Percentiles rank a stretch among this genome's conserved stretches.
Conservation (phyloP, 768 basidiomycete genomes). For the Neoboletus magnificus region DNA sequence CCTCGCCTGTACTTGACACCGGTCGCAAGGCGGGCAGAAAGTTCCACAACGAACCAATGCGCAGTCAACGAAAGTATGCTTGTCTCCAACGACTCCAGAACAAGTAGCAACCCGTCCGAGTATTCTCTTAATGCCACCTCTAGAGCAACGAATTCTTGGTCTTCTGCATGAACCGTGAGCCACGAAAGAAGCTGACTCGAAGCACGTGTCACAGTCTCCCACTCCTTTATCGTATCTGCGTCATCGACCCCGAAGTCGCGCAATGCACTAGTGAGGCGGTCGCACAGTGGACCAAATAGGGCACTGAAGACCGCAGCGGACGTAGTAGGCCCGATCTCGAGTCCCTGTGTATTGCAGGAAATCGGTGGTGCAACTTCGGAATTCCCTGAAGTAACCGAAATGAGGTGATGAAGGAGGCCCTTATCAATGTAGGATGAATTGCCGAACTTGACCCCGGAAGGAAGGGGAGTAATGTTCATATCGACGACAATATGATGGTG, state of each 20-base stretch:
- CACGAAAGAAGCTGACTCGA: constrained; percentile 48
- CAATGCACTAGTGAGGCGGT: constrained; percentile 40
- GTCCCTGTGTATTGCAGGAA: constrained; percentile 35
- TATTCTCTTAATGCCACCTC: constrained; percentile 35
- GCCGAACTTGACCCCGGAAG: constrained; percentile 50
- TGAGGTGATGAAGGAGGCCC: constrained; percentile 58
- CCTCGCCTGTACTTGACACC: constrained; percentile 28
- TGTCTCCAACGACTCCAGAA: constrained; percentile 37
- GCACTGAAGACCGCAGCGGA: constrained; percentile 42
- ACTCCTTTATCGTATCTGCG: constrained; percentile 31
- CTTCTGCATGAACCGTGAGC: constrained; percentile 35
- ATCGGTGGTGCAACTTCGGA: constrained; percentile 29
- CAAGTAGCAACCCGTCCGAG: constrained; percentile 36
- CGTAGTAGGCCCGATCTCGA: constrained; percentile 44
- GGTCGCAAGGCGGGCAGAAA: constrained; percentile 40
- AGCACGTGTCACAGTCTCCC: constrained; percentile 38
- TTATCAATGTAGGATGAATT: constrained; percentile 53
- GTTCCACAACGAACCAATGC: constrained; percentile 66
- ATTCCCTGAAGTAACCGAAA: constrained; percentile 35
- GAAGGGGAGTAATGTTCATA: constrained; percentile 48
- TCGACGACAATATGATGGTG: constrained; percentile 40
- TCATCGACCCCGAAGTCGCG: constrained; percentile 32
- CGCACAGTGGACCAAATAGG: constrained; percentile 45
- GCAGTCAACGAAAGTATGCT: constrained; percentile 39
- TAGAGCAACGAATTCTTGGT: constrained; percentile 32